Conservation (phyloP, 23 red algal species). For the Chondrus crispus region DNA sequence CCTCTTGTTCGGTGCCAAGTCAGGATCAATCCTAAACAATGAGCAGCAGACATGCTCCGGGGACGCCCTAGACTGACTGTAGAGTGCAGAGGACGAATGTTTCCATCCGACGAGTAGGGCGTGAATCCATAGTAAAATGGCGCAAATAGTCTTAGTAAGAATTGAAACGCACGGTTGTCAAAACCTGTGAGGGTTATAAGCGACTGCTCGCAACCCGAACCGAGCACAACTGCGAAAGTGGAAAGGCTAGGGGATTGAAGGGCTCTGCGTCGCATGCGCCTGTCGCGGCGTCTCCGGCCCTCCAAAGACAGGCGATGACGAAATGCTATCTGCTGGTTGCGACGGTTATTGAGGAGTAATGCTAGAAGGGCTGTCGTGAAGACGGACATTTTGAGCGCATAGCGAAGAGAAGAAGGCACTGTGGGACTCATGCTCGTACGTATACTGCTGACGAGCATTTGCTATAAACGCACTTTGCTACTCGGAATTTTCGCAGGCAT, state of each 20-base stretch:
- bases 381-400: too few species aligned
- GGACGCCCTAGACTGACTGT: not conserved
- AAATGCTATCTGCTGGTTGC: conserved; percentile 2
- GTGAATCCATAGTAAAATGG: not conserved
- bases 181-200: conserved; percentile 19
- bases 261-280: not conserved
- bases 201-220: not conserved
- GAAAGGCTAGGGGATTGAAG: not conserved
- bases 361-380: too few species aligned
- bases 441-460: too few species aligned
- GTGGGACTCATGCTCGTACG: too few species aligned
- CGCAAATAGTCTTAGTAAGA: not conserved
- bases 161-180: not conserved
- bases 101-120: not conserved
- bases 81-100: not conserved
- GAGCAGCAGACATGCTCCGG: not conserved
- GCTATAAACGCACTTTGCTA: too few species aligned
- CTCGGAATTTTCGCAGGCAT: too few species aligned
- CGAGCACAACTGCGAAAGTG: not conserved
- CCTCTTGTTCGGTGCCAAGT: not conserved
- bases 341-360: too few species aligned
- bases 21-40: not conserved
- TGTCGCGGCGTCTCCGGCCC: not conserved
- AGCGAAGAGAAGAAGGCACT: too few species aligned
- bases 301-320: not conserved